Evolutionary conservation across 2,329 filamentous ascomycete genomes (phyloP).

Genomic region (Dothistroma pini): DNA sequence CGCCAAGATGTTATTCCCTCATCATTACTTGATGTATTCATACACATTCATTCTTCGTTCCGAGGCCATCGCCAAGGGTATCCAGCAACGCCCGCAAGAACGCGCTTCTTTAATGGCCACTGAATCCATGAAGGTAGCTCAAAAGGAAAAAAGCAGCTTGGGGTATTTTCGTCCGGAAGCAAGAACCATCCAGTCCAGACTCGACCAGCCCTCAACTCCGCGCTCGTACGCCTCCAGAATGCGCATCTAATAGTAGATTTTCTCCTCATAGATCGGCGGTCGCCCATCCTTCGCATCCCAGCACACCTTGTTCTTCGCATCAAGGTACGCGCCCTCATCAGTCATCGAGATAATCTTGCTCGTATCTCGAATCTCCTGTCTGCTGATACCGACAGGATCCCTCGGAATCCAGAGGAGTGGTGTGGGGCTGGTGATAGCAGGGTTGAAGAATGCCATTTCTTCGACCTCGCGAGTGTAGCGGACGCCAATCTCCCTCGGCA

Average conservation of each 20-base stretch:
- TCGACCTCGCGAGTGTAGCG: constrained; percentile 61
- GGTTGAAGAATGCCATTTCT: constrained; percentile 69
- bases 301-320: constrained; percentile 65
- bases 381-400: constrained; percentile 69
- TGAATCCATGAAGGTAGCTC: background rate
- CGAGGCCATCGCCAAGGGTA: background rate
- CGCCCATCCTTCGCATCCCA: constrained; percentile 55
- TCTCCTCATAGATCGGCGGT: constrained; percentile 59
- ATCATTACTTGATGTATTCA: background rate
- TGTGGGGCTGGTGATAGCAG: constrained; percentile 58
- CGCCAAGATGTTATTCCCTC: no score
- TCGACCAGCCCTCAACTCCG: background rate
- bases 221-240: background rate
- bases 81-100: background rate
- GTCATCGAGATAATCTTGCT: constrained; percentile 71
- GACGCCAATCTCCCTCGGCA: constrained; percentile 58
- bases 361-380: constrained; percentile 73
- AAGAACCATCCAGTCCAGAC: background rate
- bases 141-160: background rate
- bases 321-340: constrained; percentile 68
- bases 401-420: constrained; percentile 82
- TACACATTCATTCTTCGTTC: background rate
- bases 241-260: constrained; percentile 47
- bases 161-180: background rate
- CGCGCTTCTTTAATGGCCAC: background rate